phyloP scores from a whole-genome alignment of 2,329 filamentous ascomycete species.

The Mariannaea sp. region DNA sequence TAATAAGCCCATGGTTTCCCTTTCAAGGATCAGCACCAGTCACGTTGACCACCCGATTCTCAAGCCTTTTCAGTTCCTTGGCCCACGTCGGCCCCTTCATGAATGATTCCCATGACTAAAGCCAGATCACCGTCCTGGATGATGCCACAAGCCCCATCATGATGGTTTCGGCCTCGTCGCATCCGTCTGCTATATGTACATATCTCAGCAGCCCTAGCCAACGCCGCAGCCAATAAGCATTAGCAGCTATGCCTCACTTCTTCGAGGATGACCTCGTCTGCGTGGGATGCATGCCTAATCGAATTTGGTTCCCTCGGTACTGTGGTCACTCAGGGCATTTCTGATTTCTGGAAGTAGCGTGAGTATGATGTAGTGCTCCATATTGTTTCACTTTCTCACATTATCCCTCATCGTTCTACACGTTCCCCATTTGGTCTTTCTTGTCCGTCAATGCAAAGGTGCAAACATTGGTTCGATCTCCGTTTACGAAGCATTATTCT shows the following conservation, averaged over 20 bases:
- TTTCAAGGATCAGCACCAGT: slow-evolving; percentile 19
- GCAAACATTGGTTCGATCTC: no score
- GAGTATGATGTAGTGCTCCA: no score
- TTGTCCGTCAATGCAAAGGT: neutral
- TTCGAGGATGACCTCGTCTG: slow-evolving; percentile 13
- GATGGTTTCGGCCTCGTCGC: slow-evolving; percentile 10
- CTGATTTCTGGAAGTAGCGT: no score
- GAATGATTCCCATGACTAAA: slow-evolving; percentile 36
- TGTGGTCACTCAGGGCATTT: slow-evolving; percentile 13
- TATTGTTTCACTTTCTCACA: slow-evolving; percentile 23
- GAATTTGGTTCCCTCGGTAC: slow-evolving; percentile 9
- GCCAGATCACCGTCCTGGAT: slow-evolving; percentile 19
- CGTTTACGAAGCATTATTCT: slow-evolving; percentile 1
- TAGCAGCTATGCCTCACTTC: slow-evolving; percentile 10
- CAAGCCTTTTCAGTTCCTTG: slow-evolving; percentile 19
- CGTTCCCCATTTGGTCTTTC: slow-evolving; percentile 11
- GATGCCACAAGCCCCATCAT: slow-evolving; percentile 21
- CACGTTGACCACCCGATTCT: slow-evolving; percentile 14
- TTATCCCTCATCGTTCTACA: slow-evolving; percentile 36
- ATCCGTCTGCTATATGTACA: slow-evolving; percentile 7
- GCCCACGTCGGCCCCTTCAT: slow-evolving; percentile 24
- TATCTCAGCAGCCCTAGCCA: slow-evolving; percentile 9
- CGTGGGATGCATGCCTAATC: slow-evolving; percentile 39
- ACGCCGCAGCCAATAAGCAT: slow-evolving; percentile 18
- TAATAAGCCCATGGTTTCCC: slow-evolving; percentile 17